Evolutionary conservation across 495 filamentous ascomycete species (phyloP), one percentile per base, ranked within the genome.

Genomic region (Aspergillus diversus): DNA sequence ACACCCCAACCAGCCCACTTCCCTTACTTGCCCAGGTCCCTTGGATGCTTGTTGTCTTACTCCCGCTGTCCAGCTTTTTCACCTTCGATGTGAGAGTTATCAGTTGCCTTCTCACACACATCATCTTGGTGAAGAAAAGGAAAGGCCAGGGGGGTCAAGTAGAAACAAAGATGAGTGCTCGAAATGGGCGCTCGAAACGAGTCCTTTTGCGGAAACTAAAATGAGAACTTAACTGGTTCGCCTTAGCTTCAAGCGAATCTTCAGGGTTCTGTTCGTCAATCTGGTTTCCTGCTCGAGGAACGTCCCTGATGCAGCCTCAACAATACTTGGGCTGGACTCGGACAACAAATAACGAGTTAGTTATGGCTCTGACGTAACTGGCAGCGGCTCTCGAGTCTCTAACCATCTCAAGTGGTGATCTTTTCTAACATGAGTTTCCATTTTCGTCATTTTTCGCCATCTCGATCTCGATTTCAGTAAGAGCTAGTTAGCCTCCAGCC

Each of bases 321-420:
- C 39, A 50, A 49, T 27, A 31, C 5, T 27, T 43, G n/a, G 47
- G 47, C 15, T 17, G 47, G 17, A 50, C 16, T 50, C 5, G 21
- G 16, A 17, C 17, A 21, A 50, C 47, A 33, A 17, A 16, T 43
- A 15, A 21, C 17, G 11, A 27, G 21, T 27, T 27, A 27, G 21
- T 27, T 27, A 27, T 31, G 13, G 5, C 15, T n/a, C 5, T 55
- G 53, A 39, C 53, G 53, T 55, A 55, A 35, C 39, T 39, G 53
- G 53, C 16, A n/a, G 7, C 39, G 13, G 35, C 21, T 50, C 13
- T 50, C 47, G 11, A 50, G 11, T 12, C 12, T 11, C 11, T 12
- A 7, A n/a, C n/a, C 11, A 43, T 15, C 2, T 13, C 13, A 21
- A 33, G n/a, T 33, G 50, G 50, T 31, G 27, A 33, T 13, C n/a